These are phyloP conservation scores for Clathrospora elynae DNA, from an alignment of 2,329 filamentous ascomycete species.

Conservation along the genomic window DNA sequence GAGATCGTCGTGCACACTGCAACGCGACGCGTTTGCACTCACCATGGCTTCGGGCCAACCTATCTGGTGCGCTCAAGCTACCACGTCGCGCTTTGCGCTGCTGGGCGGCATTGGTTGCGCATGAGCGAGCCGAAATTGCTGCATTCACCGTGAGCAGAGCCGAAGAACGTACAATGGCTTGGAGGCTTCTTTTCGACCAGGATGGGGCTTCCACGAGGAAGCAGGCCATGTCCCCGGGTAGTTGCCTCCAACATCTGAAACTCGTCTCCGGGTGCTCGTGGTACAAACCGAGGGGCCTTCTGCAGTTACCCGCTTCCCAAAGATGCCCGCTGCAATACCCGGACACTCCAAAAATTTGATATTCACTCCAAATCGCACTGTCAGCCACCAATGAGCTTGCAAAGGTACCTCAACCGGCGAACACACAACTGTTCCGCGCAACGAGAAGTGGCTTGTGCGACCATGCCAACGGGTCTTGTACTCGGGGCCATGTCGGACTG, in stretches of 20 bases:
- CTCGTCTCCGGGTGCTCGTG: conserved; percentile 23
- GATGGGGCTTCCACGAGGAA: conserved; percentile 21
- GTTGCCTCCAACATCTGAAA: conserved; percentile 35
- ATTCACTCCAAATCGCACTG: not conserved
- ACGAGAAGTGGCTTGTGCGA: conserved; percentile 27
- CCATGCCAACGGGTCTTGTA: conserved; percentile 25
- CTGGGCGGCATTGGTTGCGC: conserved; percentile 10
- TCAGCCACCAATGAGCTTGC: not conserved
- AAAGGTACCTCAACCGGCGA: not conserved
- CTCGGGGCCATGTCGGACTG: conserved; percentile 20
- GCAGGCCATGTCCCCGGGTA: conserved; percentile 38
- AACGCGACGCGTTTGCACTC: conserved; percentile 16
- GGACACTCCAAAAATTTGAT: not conserved
- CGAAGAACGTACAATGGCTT: conserved; percentile 13
- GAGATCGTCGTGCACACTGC: conserved; percentile 25
- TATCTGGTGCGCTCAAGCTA: conserved; percentile 9
- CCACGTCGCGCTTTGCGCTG: conserved; percentile 13
- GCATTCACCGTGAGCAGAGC: conserved; percentile 4
- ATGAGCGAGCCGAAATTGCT: conserved; percentile 4
- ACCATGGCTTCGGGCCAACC: conserved; percentile 9
- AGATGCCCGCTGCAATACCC: not conserved
- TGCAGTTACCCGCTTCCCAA: conserved; percentile 11
- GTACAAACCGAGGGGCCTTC: conserved; percentile 6
- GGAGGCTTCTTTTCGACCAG: conserved; percentile 2
- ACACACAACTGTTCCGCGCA: conserved; percentile 7